Conservation (phyloP, 139 green algal genomes). For the Tetradesmus lagerheimii region DNA sequence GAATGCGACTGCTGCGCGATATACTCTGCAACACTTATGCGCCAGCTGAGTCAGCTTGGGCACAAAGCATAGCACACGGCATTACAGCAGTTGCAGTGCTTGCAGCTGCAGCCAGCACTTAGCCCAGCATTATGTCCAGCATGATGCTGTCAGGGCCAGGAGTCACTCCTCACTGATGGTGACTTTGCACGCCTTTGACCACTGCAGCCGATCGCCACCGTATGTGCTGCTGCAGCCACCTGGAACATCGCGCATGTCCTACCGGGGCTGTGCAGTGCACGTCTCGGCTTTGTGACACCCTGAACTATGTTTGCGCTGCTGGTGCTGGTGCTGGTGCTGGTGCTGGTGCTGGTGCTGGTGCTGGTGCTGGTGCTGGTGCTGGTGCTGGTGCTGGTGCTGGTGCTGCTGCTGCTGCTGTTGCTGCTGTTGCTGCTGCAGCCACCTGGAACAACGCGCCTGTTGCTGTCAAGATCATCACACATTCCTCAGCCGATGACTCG, state of each 20-base stretch:
- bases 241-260: neutral
- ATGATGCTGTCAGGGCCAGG: too few species aligned
- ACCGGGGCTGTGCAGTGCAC: neutral
- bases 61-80: too few species aligned
- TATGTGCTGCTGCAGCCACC: neutral
- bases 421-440: constrained; percentile 14
- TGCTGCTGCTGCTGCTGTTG: neutral
- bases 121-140: too few species aligned
- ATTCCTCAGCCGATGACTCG: neutral
- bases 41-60: too few species aligned
- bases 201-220: neutral
- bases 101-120: too few species aligned
- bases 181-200: neutral
- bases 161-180: neutral
- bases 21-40: too few species aligned
- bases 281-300: neutral
- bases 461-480: constrained; percentile 40
- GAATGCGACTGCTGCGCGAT: too few species aligned
- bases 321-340: neutral
- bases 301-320: too few species aligned
- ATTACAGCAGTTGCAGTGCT: too few species aligned
- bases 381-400: neutral
- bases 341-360: neutral
- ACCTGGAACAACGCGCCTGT: constrained; percentile 27
- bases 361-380: too few species aligned